Evolutionary conservation across 2,329 filamentous ascomycete species (phyloP).

Genomic region (Fusarium staphyleae): DNA sequence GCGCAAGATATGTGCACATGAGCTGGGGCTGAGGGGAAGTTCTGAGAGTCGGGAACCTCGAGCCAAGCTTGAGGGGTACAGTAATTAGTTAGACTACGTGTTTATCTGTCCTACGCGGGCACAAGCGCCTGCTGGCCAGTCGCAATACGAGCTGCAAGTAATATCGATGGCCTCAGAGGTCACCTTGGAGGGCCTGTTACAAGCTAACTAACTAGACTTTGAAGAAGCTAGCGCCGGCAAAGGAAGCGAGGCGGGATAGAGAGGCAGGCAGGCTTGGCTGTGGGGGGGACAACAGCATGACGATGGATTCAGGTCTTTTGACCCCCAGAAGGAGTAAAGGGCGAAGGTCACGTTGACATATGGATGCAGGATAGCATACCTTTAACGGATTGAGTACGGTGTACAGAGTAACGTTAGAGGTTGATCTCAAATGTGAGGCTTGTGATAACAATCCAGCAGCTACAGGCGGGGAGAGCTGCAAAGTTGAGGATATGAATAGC

Average conservation of each 20-base stretch:
- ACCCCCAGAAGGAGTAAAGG: constrained; percentile 15
- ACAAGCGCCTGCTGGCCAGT: constrained; percentile 1
- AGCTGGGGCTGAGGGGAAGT: constrained; percentile 1
- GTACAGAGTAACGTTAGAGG: too few species aligned
- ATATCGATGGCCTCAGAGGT: background rate
- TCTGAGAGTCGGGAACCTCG: background rate
- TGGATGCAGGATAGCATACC: constrained; percentile 5
- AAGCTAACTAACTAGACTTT: constrained; percentile 17
- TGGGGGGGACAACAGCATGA: constrained; percentile 10
- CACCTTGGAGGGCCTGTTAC: constrained; percentile 1
- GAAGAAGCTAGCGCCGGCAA: constrained; percentile 7
- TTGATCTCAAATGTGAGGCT: background rate
- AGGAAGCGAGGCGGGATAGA: constrained; percentile 7
- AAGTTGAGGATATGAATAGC: too few species aligned
- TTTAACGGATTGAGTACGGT: background rate
- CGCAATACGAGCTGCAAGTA: constrained; percentile 5
- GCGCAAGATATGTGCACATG: constrained; percentile 19
- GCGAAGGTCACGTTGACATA: constrained; percentile 17
- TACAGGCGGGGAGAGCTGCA: background rate
- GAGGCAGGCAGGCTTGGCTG: constrained; percentile 15
- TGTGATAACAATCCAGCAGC: constrained; percentile 1
- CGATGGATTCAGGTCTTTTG: constrained; percentile 1
- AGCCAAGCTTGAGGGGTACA: constrained; percentile 14
- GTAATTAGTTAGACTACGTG: too few species aligned
- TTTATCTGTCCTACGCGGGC: constrained; percentile 18